Conservation (phyloP, 2,329 filamentous ascomycete genomes). For the Apiospora malaysiana region DNA sequence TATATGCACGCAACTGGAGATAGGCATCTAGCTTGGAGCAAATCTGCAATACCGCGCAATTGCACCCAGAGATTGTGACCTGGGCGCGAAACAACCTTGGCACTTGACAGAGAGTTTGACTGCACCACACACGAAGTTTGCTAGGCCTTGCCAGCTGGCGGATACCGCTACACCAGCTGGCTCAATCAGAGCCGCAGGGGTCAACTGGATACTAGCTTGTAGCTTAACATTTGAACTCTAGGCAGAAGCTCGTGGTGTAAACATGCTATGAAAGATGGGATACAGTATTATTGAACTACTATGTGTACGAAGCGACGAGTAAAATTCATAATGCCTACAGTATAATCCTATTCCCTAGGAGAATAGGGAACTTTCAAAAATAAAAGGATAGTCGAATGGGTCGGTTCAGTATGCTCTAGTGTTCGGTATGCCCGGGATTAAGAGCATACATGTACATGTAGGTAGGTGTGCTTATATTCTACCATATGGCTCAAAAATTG, state of each 20-base stretch:
- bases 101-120: slow-evolving; percentile 8
- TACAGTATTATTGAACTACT: not conserved
- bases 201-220: not conserved
- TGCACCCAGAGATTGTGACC: not conserved
- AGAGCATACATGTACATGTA: not conserved
- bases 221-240: not conserved
- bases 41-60: slow-evolving; percentile 8
- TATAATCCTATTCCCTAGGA: not conserved
- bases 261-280: not conserved
- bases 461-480: not conserved
- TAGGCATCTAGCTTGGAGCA: not conserved
- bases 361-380: not conserved
- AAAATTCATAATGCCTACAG: not conserved
- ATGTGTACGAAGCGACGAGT: not conserved
- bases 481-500: not conserved
- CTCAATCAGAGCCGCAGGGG: not conserved
- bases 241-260: not conserved
- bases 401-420: not conserved
- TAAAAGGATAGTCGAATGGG: not conserved
- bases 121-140: not conserved
- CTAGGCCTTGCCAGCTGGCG: not conserved
- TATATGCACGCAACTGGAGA: not conserved
- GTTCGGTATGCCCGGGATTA: not conserved
- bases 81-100: not conserved
- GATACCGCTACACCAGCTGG: not conserved